Evolutionary conservation across 768 basidiomycete species (phyloP).

Genomic region (Tylopilus felleus): DNA sequence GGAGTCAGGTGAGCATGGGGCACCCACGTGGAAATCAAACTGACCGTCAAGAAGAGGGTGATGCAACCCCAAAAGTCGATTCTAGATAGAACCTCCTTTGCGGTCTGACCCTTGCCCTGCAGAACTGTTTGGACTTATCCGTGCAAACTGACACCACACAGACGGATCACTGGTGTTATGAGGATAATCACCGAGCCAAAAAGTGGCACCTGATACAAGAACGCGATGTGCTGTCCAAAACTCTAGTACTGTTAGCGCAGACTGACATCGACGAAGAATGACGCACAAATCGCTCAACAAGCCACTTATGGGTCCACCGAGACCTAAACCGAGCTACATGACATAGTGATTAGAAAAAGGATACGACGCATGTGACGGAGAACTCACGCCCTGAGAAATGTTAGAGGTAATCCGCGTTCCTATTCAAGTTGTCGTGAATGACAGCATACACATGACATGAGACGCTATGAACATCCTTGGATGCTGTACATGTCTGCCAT

Average conservation of each 20-base stretch:
- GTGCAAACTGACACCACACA: neutral
- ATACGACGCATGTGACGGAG: neutral
- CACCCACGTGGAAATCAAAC: neutral
- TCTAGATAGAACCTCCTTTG: slow-evolving; percentile 66
- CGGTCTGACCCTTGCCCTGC: slow-evolving; percentile 63
- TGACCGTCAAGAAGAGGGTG: slow-evolving; percentile 50
- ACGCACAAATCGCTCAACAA: slow-evolving; percentile 20
- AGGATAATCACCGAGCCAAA: slow-evolving; percentile 49
- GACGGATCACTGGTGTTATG: slow-evolving; percentile 51
- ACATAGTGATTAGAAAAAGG: neutral
- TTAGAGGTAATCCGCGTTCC: slow-evolving; percentile 14
- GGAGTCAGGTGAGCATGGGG: neutral
- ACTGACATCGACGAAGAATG: neutral
- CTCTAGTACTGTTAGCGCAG: neutral
- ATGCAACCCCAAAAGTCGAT: slow-evolving; percentile 75
- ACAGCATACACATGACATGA: neutral
- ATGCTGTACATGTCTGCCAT: slow-evolving; percentile 21
- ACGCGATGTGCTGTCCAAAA: slow-evolving; percentile 53
- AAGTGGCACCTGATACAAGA: slow-evolving; percentile 66
- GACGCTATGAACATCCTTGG: slow-evolving; percentile 2
- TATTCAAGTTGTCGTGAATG: neutral
- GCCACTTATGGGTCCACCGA: slow-evolving; percentile 24
- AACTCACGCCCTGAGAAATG: slow-evolving; percentile 16
- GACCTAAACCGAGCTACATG: slow-evolving; percentile 20
- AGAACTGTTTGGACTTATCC: neutral